Conservation (phyloP, 495 filamentous ascomycete species). For the Friedmanniomyces endolithicus region DNA sequence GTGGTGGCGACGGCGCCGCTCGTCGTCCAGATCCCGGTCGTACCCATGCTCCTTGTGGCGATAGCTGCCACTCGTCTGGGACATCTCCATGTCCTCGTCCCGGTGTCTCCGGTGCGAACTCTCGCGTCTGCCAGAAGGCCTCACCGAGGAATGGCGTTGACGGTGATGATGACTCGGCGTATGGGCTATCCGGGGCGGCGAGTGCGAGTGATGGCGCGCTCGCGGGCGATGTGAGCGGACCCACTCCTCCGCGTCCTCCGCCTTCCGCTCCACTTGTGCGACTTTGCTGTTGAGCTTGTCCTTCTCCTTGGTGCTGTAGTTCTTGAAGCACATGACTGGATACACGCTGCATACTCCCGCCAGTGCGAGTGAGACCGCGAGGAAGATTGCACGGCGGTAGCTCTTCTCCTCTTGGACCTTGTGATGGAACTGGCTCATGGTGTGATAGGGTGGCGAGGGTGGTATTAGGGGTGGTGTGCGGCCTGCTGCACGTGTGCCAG, state of each 20-base stretch:
- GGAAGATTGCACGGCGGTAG: constrained; percentile 15
- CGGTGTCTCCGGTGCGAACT: not conserved
- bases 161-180: constrained; percentile 4
- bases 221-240: constrained; percentile 2
- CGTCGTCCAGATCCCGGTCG: constrained; percentile 13
- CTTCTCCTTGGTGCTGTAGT: constrained; percentile 20
- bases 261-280: constrained; percentile 1
- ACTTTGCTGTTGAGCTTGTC: constrained; percentile 4
- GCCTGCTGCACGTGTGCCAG: not conserved
- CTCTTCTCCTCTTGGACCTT: constrained; percentile 10
- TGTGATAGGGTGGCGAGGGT: not conserved
- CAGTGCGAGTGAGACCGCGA: constrained; percentile 5
- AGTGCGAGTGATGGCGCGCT: constrained; percentile 8
- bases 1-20: constrained; percentile 14
- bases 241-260: constrained; percentile 6
- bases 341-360: constrained; percentile 23
- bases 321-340: constrained; percentile 21
- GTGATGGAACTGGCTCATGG: constrained; percentile 11
- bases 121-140: not conserved
- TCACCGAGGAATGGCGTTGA: constrained; percentile 14
- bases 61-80: not conserved
- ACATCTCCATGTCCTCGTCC: constrained; percentile 8
- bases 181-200: constrained; percentile 9
- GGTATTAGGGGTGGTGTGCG: not conserved
- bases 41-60: not conserved